These are phyloP conservation scores for Starmera quercuum DNA, from an alignment of 805 yeast species.

Conservation along the genomic window DNA sequence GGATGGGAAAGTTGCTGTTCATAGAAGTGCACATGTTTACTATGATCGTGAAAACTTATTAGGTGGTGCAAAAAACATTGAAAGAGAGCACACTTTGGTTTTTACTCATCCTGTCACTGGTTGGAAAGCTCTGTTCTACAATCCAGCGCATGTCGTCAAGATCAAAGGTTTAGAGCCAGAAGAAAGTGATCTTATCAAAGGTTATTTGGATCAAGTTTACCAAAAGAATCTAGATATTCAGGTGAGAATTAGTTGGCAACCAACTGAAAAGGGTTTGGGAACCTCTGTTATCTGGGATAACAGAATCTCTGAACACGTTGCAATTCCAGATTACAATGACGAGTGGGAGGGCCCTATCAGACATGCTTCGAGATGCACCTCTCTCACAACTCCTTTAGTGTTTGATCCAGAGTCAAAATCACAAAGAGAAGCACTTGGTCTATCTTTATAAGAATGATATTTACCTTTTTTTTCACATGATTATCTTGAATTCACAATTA, in stretches of 20 bases:
- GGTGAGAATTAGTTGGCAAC: conserved; percentile 45
- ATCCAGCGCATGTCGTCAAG: conserved; percentile 37
- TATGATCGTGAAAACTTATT: conserved; percentile 34
- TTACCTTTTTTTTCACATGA: too few species aligned
- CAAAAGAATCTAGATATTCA: conserved; percentile 48
- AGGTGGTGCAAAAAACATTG: conserved; percentile 36
- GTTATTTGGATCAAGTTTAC: conserved; percentile 34
- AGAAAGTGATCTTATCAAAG: conserved; percentile 38
- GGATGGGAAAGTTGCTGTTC: conserved; percentile 44
- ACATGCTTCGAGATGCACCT: conserved; percentile 47
- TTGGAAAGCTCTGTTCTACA: conserved; percentile 48
- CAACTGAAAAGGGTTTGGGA: conserved; percentile 32
- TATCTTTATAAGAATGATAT: conserved; percentile 5
- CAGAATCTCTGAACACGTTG: conserved; percentile 44
- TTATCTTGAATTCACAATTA: too few species aligned
- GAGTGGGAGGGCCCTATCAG: conserved; percentile 56
- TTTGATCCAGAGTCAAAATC: conserved; percentile 43
- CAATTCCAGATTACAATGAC: conserved; percentile 39
- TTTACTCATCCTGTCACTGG: conserved; percentile 60
- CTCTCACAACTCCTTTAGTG: conserved; percentile 47
- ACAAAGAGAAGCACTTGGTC: conserved; percentile 44
- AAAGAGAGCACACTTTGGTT: conserved; percentile 48
- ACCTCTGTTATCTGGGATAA: conserved; percentile 57
- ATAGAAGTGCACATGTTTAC: conserved; percentile 32
- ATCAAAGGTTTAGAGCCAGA: conserved; percentile 43